A percentile compares a stretch with the other conserved stretches of the same genome.
Conservation (phyloP, 2,329 filamentous ascomycete genomes). For the Trichothecium sympodiale region DNA sequence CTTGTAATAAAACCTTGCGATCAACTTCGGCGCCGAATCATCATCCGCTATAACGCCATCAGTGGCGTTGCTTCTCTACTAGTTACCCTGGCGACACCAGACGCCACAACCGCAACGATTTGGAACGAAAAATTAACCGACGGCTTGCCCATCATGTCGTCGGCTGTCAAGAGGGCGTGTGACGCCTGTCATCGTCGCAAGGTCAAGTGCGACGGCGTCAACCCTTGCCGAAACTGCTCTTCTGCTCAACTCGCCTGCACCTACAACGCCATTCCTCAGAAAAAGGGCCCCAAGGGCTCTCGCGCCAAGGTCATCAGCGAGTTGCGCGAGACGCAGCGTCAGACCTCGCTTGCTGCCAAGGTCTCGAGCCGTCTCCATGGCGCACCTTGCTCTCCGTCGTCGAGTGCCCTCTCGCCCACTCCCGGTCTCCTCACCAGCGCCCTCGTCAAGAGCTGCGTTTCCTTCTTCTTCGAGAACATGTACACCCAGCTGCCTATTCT, state of each 20-base stretch:
- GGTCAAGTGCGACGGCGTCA: slow-evolving; percentile 61
- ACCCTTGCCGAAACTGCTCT: slow-evolving; percentile 60
- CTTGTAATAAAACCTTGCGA: too few species aligned
- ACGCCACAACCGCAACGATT: too few species aligned
- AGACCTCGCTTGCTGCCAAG: slow-evolving; percentile 51
- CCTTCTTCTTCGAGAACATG: slow-evolving; percentile 59
- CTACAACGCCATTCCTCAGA: slow-evolving; percentile 65
- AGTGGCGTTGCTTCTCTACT: too few species aligned
- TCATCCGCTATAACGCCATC: too few species aligned
- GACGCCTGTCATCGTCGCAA: slow-evolving; percentile 66
- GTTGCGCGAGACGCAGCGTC: slow-evolving; percentile 56
- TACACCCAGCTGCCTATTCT: slow-evolving; percentile 54
- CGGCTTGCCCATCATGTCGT: slow-evolving; percentile 24
- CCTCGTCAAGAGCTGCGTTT: slow-evolving; percentile 53
- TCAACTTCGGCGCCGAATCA: too few species aligned
- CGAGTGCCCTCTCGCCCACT: slow-evolving; percentile 38
- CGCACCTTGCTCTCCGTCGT: slow-evolving; percentile 35
- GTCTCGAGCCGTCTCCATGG: slow-evolving; percentile 50
- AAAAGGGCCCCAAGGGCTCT: slow-evolving; percentile 66
- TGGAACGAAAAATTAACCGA: too few species aligned
- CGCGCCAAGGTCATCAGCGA: slow-evolving; percentile 68
- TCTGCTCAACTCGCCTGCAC: slow-evolving; percentile 58
- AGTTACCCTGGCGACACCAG: too few species aligned
- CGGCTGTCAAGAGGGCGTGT: slow-evolving; percentile 52
- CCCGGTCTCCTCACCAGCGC: slow-evolving; percentile 50